phyloP scores from a whole-genome alignment of 1,139 yeast genomes.

The Magnusiomyces sp. region DNA sequence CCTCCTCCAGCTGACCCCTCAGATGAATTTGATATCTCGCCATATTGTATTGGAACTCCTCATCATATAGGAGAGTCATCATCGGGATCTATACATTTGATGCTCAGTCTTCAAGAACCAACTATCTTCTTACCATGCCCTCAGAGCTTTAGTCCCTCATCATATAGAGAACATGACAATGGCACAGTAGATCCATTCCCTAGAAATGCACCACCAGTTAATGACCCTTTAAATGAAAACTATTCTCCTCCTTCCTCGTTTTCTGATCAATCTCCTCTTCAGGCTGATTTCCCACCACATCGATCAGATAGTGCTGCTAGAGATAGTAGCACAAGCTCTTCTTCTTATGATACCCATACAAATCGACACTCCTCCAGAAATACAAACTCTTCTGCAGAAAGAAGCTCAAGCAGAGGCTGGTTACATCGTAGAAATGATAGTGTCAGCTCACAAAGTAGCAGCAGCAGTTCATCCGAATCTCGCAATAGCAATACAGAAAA shows the following conservation, averaged over 20 bases:
- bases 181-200: conserved; percentile 3
- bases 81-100: conserved; percentile 28
- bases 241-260: conserved; percentile 1
- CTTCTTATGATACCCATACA: no score
- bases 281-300: no score
- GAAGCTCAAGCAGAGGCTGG: no score
- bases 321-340: no score
- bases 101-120: conserved; percentile 30
- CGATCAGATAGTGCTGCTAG: no score
- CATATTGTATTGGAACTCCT: conserved; percentile 30
- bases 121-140: conserved; percentile 26
- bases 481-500: no score
- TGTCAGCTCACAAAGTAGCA: no score
- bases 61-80: conserved; percentile 28
- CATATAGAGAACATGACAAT: conserved; percentile 20
- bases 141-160: conserved; percentile 16
- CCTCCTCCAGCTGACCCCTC: background rate
- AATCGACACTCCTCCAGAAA: no score
- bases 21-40: conserved; percentile 15
- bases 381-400: no score
- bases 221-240: conserved; percentile 3
- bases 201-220: conserved; percentile 1
- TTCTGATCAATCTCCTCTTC: no score
- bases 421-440: no score
- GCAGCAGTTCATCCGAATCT: no score